Conservation (phyloP, 306 rosid species). For the Amphicarpaea edgeworthii region DNA sequence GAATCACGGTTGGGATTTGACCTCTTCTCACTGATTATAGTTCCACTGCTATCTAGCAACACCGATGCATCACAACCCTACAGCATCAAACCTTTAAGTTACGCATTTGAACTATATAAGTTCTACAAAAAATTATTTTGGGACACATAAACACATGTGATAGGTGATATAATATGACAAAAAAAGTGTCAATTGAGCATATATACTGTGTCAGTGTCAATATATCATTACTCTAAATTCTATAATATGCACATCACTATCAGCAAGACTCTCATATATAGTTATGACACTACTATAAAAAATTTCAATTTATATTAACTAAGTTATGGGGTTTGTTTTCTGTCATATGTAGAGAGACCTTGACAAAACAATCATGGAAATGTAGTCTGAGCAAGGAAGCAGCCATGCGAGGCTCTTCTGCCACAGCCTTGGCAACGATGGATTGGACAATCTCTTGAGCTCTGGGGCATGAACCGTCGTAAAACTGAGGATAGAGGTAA, state of each 20-base stretch:
- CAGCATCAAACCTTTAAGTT: constrained; percentile 38
- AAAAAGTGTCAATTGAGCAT: neutral
- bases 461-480: constrained; percentile 73
- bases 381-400: constrained; percentile 90
- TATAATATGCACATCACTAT: neutral
- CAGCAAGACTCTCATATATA: neutral
- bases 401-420: constrained; percentile 81
- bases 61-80: constrained; percentile 96
- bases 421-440: constrained; percentile 72
- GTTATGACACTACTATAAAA: constrained; percentile 9
- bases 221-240: neutral
- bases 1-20: constrained; percentile 84
- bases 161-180: neutral
- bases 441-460: constrained; percentile 77
- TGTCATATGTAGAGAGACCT: constrained; percentile 51
- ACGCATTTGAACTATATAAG: constrained; percentile 15
- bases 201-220: neutral
- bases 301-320: neutral
- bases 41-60: constrained; percentile 78
- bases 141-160: neutral
- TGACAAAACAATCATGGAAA: constrained; percentile 94
- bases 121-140: neutral
- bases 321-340: neutral
- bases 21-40: constrained; percentile 76
- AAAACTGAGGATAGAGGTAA: constrained; percentile 76